A percentile compares a stretch with the other conserved stretches of the same genome.
phyloP scores from a whole-genome alignment of 2,329 filamentous ascomycete genomes.

The Dryadomyces quercivorus region DNA sequence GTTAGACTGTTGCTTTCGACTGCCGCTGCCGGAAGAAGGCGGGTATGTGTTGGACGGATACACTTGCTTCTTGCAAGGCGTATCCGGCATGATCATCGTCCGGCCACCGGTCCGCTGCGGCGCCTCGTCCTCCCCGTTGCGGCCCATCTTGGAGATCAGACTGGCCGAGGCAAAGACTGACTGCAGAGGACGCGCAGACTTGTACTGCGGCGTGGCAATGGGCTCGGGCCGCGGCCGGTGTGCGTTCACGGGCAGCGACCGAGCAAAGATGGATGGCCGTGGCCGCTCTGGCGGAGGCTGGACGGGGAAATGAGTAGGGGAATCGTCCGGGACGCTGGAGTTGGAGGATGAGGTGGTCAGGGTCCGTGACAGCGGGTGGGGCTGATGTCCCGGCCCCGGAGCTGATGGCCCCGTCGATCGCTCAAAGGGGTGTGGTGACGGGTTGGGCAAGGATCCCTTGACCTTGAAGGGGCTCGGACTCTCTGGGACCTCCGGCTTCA shows the following conservation, averaged over 20 bases:
- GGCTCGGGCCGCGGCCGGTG: constrained; percentile 32
- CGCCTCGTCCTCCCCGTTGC: constrained; percentile 58
- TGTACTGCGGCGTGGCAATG: constrained; percentile 64
- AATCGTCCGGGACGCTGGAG: constrained; percentile 65
- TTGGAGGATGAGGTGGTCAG: constrained; percentile 78
- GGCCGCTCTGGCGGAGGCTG: constrained; percentile 38
- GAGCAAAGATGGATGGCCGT: constrained; percentile 48
- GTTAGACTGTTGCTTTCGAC: constrained; percentile 44
- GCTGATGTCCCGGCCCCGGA: constrained; percentile 29
- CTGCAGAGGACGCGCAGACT: constrained; percentile 62
- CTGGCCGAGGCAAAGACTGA: constrained; percentile 91
- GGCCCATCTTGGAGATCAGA: constrained; percentile 87
- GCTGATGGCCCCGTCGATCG: constrained; percentile 14
- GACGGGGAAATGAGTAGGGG: constrained; percentile 49
- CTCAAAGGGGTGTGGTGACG: constrained; percentile 39
- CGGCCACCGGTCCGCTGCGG: constrained; percentile 30
- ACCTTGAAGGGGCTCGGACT: constrained; percentile 51
- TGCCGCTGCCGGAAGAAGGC: constrained; percentile 45
- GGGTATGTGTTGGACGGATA: constrained; percentile 58
- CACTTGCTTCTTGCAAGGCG: constrained; percentile 80
- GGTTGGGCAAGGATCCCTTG: constrained; percentile 36
- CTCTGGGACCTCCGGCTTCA: constrained; percentile 51
- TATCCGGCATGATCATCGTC: constrained; percentile 74
- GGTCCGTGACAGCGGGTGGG: constrained; percentile 77
- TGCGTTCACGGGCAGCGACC: constrained; percentile 60